Evolutionary conservation across 2,329 filamentous ascomycete species (phyloP).

Genomic region (Berkeleyomyces basicola): DNA sequence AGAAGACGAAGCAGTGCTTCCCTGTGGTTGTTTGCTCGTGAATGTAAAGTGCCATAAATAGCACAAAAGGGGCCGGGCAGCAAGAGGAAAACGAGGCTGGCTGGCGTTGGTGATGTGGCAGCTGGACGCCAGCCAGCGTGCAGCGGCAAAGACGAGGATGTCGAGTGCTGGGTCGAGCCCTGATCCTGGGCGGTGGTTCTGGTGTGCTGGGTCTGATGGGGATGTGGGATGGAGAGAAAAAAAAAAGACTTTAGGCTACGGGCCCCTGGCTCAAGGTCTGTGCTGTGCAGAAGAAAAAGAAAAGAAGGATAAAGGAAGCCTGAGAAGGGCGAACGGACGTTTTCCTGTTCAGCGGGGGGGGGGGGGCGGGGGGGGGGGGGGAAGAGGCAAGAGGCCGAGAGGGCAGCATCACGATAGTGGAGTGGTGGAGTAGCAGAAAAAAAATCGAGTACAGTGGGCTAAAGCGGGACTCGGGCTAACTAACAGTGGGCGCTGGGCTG

Average conservation of each 20-base stretch:
- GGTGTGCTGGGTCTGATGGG: background rate
- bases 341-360: background rate
- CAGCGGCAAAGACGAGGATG: background rate
- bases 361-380: too few relatives aligned
- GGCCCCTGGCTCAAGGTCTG: background rate
- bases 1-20: too few relatives aligned
- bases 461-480: too few relatives aligned
- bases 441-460: too few relatives aligned
- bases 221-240: background rate
- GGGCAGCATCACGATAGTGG: background rate
- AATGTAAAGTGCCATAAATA: background rate
- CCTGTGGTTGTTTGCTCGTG: background rate
- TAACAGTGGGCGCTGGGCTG: too few relatives aligned
- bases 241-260: background rate
- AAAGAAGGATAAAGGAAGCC: background rate
- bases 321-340: background rate
- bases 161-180: background rate
- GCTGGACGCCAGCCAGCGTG: background rate
- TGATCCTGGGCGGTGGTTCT: background rate
- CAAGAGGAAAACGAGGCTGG: background rate
- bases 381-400: too few relatives aligned
- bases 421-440: too few relatives aligned
- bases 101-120: background rate
- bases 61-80: background rate
- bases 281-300: constrained; percentile 3